Conservation (phyloP, 805 yeast genomes). For the Starmerella floris region DNA sequence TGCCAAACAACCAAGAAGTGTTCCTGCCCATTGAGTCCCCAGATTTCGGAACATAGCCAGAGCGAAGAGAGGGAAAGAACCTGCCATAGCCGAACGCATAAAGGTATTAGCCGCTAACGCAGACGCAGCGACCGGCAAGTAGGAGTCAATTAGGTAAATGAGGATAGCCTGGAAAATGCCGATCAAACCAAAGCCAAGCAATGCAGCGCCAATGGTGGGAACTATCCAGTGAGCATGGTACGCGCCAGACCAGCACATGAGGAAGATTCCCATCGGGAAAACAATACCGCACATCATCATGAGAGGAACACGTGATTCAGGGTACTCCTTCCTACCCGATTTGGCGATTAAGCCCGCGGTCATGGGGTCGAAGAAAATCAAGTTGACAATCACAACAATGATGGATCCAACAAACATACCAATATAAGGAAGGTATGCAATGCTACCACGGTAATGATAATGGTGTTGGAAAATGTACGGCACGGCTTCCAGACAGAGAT, state of each 20-base stretch:
- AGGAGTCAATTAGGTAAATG: constrained; percentile 50
- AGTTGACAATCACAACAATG: constrained; percentile 40
- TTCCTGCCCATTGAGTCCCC: constrained; percentile 43
- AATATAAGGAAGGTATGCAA: constrained; percentile 65
- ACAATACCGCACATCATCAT: constrained; percentile 58
- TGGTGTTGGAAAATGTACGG: constrained; percentile 56
- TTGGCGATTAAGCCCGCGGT: constrained; percentile 36
- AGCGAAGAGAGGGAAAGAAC: constrained; percentile 49
- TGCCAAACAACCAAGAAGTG: constrained; percentile 40
- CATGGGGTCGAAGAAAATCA: constrained; percentile 41
- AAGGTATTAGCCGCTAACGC: constrained; percentile 55
- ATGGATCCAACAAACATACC: constrained; percentile 56
- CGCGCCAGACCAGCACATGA: constrained; percentile 83
- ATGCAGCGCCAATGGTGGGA: constrained; percentile 44
- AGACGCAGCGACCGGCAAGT: constrained; percentile 45
- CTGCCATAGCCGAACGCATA: constrained; percentile 45
- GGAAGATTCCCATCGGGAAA: constrained; percentile 67
- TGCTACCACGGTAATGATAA: constrained; percentile 47
- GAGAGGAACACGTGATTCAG: constrained; percentile 69
- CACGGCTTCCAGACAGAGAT: constrained; percentile 59
- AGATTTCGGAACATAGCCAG: constrained; percentile 38
- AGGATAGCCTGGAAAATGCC: constrained; percentile 46
- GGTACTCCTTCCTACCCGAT: constrained; percentile 50
- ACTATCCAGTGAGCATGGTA: constrained; percentile 49
- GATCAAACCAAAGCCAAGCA: constrained; percentile 42